Conservation (phyloP, 441 rosid genomes). For the Erodium texanum region DNA sequence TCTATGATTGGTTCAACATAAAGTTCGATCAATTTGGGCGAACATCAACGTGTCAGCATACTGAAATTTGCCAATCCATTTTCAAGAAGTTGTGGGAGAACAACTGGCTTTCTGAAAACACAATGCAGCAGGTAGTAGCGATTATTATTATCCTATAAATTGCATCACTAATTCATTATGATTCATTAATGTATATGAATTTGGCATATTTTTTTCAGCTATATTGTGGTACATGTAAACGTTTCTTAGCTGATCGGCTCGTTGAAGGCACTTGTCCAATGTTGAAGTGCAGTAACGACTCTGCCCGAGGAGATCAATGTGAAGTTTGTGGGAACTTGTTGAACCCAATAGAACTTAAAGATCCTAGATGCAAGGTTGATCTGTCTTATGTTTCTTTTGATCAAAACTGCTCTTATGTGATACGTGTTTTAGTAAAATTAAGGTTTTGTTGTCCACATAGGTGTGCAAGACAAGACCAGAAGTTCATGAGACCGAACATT, state of each 20-base stretch:
- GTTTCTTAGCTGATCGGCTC: slow-evolving; percentile 85
- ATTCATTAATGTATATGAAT: background rate
- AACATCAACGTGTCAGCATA: slow-evolving; percentile 76
- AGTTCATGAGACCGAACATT: slow-evolving; percentile 69
- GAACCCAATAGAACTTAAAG: slow-evolving; percentile 79
- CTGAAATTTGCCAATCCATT: slow-evolving; percentile 77
- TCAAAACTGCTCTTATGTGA: no score
- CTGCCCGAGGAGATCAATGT: slow-evolving; percentile 97
- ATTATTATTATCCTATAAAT: no score
- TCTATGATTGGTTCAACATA: slow-evolving; percentile 85
- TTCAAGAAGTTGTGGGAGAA: slow-evolving; percentile 70
- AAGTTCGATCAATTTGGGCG: slow-evolving; percentile 91
- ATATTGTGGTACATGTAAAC: slow-evolving; percentile 68
- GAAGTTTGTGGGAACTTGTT: slow-evolving; percentile 83
- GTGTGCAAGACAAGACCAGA: slow-evolving; percentile 61
- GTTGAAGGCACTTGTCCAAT: slow-evolving; percentile 84
- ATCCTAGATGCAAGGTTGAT: slow-evolving; percentile 82
- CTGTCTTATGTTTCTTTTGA: background rate
- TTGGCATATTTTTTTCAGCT: slow-evolving; percentile 38
- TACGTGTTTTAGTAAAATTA: background rate
- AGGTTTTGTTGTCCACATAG: slow-evolving; percentile 29
- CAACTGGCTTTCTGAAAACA: slow-evolving; percentile 70
- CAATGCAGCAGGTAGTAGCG: slow-evolving; percentile 67
- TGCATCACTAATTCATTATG: background rate
- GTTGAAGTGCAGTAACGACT: slow-evolving; percentile 60